Percentiles rank a stretch among this genome's conserved stretches.
phyloP scores from a whole-genome alignment of 2,329 filamentous ascomycete species.

The Parastagonospora avenae region DNA sequence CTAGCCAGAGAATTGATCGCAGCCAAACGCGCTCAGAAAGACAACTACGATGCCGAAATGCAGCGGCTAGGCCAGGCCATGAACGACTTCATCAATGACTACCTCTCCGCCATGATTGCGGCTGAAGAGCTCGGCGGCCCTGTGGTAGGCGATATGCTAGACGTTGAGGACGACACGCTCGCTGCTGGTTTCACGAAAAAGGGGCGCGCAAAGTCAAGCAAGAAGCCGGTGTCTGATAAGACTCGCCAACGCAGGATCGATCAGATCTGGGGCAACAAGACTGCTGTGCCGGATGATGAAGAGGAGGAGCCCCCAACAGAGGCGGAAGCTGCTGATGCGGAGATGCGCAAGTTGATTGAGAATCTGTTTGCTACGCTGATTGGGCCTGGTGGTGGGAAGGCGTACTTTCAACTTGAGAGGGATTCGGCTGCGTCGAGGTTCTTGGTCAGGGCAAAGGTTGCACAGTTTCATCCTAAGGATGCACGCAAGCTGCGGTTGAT shows the following conservation, averaged over 20 bases:
- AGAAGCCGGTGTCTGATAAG: conserved; percentile 39
- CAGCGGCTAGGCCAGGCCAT: conserved; percentile 66
- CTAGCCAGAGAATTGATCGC: conserved; percentile 66
- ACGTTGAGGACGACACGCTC: conserved; percentile 62
- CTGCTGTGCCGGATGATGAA: conserved; percentile 25
- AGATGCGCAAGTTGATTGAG: conserved; percentile 55
- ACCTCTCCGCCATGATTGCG: conserved; percentile 76
- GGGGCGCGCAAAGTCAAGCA: conserved; percentile 52
- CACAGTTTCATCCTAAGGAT: conserved; percentile 61
- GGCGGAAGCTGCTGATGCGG: conserved; percentile 54
- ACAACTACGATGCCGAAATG: conserved; percentile 65
- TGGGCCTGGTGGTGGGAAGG: conserved; percentile 44
- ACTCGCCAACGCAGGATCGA: conserved; percentile 57
- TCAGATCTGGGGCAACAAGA: conserved; percentile 52
- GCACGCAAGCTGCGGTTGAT: conserved; percentile 58
- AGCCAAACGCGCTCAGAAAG: conserved; percentile 64
- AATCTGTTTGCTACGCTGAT: conserved; percentile 51
- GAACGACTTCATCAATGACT: conserved; percentile 71
- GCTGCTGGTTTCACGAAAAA: conserved; percentile 60
- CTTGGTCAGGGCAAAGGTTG: conserved; percentile 60
- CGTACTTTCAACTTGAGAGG: conserved; percentile 55
- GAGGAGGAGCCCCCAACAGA: conserved; percentile 44
- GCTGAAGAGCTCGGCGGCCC: conserved; percentile 84
- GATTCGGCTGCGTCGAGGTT: conserved; percentile 61
- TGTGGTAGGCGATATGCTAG: conserved; percentile 75